These are phyloP conservation scores for Pleurotus tuber-regium DNA, from an alignment of 768 basidiomycete species.

Conservation along the genomic window DNA sequence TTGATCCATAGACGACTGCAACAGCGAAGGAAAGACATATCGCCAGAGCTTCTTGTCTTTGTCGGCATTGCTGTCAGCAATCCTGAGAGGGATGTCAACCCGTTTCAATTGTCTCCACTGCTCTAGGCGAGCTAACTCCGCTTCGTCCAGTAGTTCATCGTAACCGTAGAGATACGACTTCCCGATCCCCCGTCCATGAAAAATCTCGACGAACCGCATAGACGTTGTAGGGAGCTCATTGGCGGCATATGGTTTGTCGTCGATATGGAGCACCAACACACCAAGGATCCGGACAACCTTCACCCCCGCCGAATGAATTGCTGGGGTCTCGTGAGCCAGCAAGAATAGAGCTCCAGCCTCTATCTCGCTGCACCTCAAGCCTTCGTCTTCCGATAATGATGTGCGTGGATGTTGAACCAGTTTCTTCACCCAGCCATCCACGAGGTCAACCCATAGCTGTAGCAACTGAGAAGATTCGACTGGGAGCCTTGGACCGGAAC, in stretches of 20 bases:
- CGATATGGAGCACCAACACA: conserved; percentile 43
- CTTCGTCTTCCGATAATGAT: conserved; percentile 37
- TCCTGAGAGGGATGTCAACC: conserved; percentile 56
- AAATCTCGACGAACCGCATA: conserved; percentile 45
- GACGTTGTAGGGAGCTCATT: conserved; percentile 23
- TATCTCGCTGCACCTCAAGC: conserved; percentile 53
- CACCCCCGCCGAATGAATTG: conserved; percentile 58
- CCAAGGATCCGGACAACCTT: conserved; percentile 62
- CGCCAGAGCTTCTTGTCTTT: conserved; percentile 75
- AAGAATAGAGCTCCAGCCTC: conserved; percentile 76
- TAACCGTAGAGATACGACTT: conserved; percentile 55
- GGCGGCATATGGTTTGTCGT: conserved; percentile 26
- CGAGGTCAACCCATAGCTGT: conserved; percentile 68
- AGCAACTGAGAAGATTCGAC: conserved; percentile 68
- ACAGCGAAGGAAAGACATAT: conserved; percentile 64
- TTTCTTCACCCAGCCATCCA: conserved; percentile 65
- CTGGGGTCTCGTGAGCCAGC: conserved; percentile 51
- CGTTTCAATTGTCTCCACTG: conserved; percentile 63
- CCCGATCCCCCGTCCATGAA: conserved; percentile 49
- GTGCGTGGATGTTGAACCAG: conserved; percentile 41
- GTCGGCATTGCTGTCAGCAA: conserved; percentile 69
- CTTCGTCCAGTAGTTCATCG: conserved; percentile 62
- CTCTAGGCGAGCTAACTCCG: conserved; percentile 58
- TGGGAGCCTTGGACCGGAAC: conserved; percentile 58
- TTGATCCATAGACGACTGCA: conserved; percentile 53